A percentile compares a stretch with the other conserved stretches of the same genome.
Evolutionary conservation across 768 basidiomycete genomes (phyloP).

Genomic region (Scleroderma citrinum): DNA sequence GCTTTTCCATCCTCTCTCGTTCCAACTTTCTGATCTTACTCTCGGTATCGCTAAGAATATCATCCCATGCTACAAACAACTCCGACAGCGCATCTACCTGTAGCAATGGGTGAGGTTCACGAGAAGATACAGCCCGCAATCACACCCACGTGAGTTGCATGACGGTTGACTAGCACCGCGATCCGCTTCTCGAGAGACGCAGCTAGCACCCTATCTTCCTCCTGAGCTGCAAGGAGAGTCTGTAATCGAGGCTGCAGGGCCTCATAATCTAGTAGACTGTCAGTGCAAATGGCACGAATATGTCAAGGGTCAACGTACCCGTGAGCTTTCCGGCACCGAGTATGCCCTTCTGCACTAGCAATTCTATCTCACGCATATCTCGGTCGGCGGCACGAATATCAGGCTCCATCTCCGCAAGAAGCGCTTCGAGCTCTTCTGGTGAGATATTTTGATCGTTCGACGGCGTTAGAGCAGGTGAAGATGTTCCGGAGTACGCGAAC

Average conservation of each 20-base stretch:
- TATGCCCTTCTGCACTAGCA: conserved; percentile 64
- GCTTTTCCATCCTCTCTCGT: conserved; percentile 52
- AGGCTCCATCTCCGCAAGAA: conserved; percentile 73
- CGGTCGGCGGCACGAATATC: conserved; percentile 80
- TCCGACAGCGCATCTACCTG: conserved; percentile 81
- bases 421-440: conserved; percentile 59
- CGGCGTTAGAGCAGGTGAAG: conserved; percentile 41
- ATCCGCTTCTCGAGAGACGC: conserved; percentile 61
- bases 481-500: conserved; percentile 65
- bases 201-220: conserved; percentile 53
- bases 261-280: conserved; percentile 46
- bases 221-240: conserved; percentile 48
- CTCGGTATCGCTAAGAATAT: conserved; percentile 44
- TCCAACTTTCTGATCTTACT: conserved; percentile 27
- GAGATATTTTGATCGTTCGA: conserved; percentile 64
- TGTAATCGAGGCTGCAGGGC: conserved; percentile 63
- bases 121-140: neutral
- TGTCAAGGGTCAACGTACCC: conserved; percentile 32
- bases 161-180: conserved; percentile 56
- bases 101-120: neutral
- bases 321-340: conserved; percentile 65
- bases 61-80: conserved; percentile 82
- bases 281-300: neutral
- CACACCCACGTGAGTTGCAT: conserved; percentile 60
- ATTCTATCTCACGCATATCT: conserved; percentile 73